Evolutionary conservation across 2,329 filamentous ascomycete species (phyloP).

Genomic region (Metarhizium brunneum): DNA sequence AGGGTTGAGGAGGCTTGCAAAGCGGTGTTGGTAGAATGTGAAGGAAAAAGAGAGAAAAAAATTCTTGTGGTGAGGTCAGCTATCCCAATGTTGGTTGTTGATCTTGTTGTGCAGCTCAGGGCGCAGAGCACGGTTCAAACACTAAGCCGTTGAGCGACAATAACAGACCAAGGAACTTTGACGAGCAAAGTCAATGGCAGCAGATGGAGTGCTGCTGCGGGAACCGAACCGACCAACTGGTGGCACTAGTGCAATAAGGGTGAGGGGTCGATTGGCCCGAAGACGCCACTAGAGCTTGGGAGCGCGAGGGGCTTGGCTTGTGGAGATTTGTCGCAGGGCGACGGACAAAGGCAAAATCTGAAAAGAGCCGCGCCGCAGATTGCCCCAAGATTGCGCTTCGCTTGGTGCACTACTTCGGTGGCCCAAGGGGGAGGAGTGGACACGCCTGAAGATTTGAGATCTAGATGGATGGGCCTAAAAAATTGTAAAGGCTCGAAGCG

Average conservation of each 20-base stretch:
- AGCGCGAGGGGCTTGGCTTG: constrained; percentile 6
- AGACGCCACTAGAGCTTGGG: not conserved
- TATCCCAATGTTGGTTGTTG: not conserved
- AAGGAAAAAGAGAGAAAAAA: not conserved
- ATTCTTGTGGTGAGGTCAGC: not conserved
- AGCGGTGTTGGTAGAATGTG: not conserved
- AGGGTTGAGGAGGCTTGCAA: not conserved
- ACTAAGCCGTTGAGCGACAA: constrained; percentile 1
- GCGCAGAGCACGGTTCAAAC: not conserved
- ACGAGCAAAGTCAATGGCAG: not conserved
- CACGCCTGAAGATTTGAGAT: not conserved
- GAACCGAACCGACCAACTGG: not conserved
- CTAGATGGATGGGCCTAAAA: not conserved
- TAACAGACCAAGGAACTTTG: not conserved
- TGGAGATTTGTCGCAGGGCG: not conserved
- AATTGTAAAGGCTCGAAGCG: not conserved
- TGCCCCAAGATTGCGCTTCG: not conserved
- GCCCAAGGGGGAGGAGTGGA: not conserved
- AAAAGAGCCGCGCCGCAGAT: not conserved
- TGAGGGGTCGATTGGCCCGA: constrained; percentile 9
- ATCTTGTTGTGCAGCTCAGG: not conserved
- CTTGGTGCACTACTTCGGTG: not conserved
- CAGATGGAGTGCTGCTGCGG: not conserved
- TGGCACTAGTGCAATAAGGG: constrained; percentile 6
- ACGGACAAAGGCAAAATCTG: not conserved